Percentiles rank a stretch among this genome's conserved stretches.
Conservation (phyloP, 1,139 yeast genomes). For the Pichia sp. region DNA sequence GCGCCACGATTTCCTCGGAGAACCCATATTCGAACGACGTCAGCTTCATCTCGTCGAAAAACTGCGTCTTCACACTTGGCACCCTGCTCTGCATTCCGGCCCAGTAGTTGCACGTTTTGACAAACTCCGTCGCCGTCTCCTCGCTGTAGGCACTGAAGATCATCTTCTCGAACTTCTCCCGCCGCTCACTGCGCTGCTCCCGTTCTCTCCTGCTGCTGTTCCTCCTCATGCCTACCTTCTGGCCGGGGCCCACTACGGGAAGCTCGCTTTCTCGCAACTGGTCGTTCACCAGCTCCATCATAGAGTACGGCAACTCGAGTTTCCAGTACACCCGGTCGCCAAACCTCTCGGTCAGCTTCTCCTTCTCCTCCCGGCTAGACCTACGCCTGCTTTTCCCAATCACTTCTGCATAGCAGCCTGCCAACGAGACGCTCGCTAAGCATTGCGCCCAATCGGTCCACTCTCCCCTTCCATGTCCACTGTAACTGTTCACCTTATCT, state of each 20-base stretch:
- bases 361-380: conserved; percentile 1
- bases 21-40: conserved; percentile 9
- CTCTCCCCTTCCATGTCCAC: conserved; percentile 54
- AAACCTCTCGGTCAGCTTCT: background rate
- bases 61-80: conserved; percentile 1
- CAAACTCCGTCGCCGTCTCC: conserved; percentile 67
- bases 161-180: conserved; percentile 13
- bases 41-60: conserved; percentile 2
- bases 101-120: conserved; percentile 84
- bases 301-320: conserved; percentile 8
- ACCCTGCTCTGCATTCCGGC: conserved; percentile 28
- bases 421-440: conserved; percentile 35
- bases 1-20: background rate
- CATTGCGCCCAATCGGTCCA: conserved; percentile 43
- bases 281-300: conserved; percentile 6
- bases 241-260: background rate
- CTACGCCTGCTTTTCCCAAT: conserved; percentile 4
- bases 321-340: conserved; percentile 4
- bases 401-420: conserved; percentile 48
- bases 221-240: background rate
- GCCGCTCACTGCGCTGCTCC: background rate
- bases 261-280: too few species aligned
- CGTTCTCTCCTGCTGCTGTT: background rate
- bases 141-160: conserved; percentile 57
- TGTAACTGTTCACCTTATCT: conserved; percentile 28